Evolutionary conservation across 306 rosid genomes (phyloP), one percentile per base, ranked within the genome.

Genomic region (Rubus idaeus): DNA sequence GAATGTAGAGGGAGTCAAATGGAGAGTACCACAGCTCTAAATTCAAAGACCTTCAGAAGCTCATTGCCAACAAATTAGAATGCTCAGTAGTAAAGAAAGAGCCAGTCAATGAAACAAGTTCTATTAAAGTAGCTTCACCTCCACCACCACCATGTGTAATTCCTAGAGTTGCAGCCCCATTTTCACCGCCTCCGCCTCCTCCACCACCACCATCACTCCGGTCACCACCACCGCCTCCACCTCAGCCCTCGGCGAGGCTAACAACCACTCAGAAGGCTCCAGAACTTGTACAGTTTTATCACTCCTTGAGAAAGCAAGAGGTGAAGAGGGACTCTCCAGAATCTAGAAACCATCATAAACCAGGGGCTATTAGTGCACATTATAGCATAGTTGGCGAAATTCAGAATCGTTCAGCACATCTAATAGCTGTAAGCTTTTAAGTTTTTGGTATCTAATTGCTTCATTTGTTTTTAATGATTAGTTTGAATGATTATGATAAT

Each of bases 381-480:
- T 88, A 83, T 78, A 90, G 97, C 90, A 90, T 94, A 81, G 97
- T 94, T 37, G 97, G 97, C 74, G 98, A 94, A 89, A 90, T 94
- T 80, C 94, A 94, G 71, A 94, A 87, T 81, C 98, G 98, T 76
- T 94, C 98, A 6, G 89, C 97, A 1, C 96, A 94, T 90, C 92
- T 94, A 42, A 84, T 90, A 82, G 96, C 97, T 20, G 97, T 94
- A 85, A 91, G 98, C 55, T 70, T 68, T 71, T 77, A 49, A 16
- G 44, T 65, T 65, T 81, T 52, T 23, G 44, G 4, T 42, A 63
- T 63, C 57, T 35, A 47, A 42, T 73, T 55, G 26, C 30, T 75
- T 84, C 4, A 11, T 67, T 70, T 86, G 55, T 71, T 80, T 68
- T 26, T 78, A 35, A 69, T 58, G 17, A 60, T 44, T 73, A 26